Evolutionary conservation across 768 basidiomycete species (phyloP).

Genomic region (Xanthoconium purpureum): DNA sequence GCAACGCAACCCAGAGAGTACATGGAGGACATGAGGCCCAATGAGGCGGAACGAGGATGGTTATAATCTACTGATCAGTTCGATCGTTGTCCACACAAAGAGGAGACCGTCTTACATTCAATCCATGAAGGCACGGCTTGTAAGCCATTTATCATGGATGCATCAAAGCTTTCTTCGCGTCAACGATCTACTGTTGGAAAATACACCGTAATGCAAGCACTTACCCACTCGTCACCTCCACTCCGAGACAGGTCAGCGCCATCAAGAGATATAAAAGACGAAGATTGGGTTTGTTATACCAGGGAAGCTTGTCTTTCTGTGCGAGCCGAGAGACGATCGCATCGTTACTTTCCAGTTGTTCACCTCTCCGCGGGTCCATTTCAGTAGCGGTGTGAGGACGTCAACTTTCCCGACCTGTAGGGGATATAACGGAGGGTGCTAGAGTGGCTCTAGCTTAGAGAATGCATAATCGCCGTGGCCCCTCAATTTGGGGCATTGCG

Average conservation of each 20-base stretch:
- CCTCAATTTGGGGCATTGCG: no score
- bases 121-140: conserved; percentile 59
- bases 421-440: no score
- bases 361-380: conserved; percentile 4
- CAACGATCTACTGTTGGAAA: not conserved
- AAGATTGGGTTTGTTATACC: conserved; percentile 62
- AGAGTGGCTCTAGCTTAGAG: no score
- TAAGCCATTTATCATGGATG: conserved; percentile 61
- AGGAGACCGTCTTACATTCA: conserved; percentile 37
- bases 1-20: conserved; percentile 57
- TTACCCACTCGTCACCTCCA: conserved; percentile 12
- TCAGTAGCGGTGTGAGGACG: not conserved
- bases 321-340: conserved; percentile 19
- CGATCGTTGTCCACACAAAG: not conserved
- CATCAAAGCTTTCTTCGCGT: conserved; percentile 16
- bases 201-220: not conserved
- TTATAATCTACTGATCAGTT: conserved; percentile 41
- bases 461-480: no score
- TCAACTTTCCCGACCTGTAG: no score
- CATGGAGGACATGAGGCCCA: conserved; percentile 56
- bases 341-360: conserved; percentile 5
- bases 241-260: conserved; percentile 37
- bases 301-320: conserved; percentile 43
- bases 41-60: conserved; percentile 47
- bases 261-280: conserved; percentile 53